These are phyloP conservation scores for Boechera retrofracta DNA, from an alignment of 345 rosid genomes.

Conservation along the genomic window DNA sequence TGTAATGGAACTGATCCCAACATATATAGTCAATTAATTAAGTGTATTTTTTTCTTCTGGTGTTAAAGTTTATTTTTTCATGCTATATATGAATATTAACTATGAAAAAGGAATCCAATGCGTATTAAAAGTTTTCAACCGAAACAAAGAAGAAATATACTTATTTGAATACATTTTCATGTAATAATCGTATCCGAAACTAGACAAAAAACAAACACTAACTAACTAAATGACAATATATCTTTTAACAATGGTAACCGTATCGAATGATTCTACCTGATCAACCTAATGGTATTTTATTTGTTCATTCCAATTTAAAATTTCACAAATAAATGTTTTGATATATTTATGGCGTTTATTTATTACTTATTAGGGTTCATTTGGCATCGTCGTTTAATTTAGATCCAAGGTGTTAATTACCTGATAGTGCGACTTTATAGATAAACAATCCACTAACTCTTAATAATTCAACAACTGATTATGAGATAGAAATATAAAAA, in stretches of 20 bases:
- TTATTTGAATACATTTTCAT: neutral
- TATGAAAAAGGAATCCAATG: neutral
- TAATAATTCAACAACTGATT: slow-evolving; percentile 12
- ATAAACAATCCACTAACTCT: slow-evolving; percentile 12
- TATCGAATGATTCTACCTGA: neutral
- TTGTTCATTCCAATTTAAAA: neutral
- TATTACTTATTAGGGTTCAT: neutral
- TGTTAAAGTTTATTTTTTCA: slow-evolving; percentile 1
- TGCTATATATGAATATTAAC: neutral
- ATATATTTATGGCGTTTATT: neutral
- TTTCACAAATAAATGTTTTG: neutral
- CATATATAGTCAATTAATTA: slow-evolving; percentile 16
- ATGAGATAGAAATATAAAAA: neutral
- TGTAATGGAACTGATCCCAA: slow-evolving; percentile 37
- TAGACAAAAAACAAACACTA: neutral
- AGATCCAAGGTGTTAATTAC: slow-evolving; percentile 19
- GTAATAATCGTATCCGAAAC: neutral
- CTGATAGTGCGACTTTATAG: slow-evolving; percentile 6
- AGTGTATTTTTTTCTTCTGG: neutral
- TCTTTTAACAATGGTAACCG: neutral
- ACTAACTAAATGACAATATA: neutral
- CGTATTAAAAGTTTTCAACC: neutral
- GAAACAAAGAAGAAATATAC: neutral
- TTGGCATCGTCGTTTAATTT: neutral
- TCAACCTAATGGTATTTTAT: neutral